Base-by-base conservation (phyloP, 2,329 filamentous ascomycete species). In the Akanthomyces muscarius region DNA sequence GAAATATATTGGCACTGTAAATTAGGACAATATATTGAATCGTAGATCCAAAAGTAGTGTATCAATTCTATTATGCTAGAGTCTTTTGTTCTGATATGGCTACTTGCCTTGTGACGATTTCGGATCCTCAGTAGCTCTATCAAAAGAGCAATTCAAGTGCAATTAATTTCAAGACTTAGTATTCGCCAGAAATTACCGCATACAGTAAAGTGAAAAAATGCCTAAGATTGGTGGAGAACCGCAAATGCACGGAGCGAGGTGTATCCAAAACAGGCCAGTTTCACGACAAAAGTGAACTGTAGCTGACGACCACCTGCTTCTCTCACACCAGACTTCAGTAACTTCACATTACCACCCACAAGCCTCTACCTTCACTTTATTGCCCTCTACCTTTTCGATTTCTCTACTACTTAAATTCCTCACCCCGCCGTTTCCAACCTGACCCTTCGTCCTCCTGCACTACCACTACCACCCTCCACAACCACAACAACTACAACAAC, bases 141-240 rank as follows among this genome's bases (percentile, higher is more conserved):
- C 21, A 33, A 33, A 52, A 41, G 13, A 14, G 14, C 11, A 36
- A 21, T 10, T 11, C 18, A 13, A 2, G 16, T 10, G 4, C 3
- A 48, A 6, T n/a, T 3, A 48, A 38, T 25, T 18, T 8, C 25
- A 38, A 38, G n/a, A n/a, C n/a, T n/a, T n/a, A 14, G 8, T 23
- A 25, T n/a, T 58, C 55, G 55, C 28, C n/a, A 48, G 30, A 2
- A 38, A 58, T 58, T 58, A 23, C 55, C 30, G n/a, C 14, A 58
- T 48, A 3, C 13, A 38, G 55, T 47, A 6, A 58, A 48, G 30
- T 57, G 11, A 1, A 6, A 6, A 47, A 18, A 2, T 5, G 18
- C 28, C 5, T 2, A 13, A 14, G 1, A 11, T 7, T 47, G 28
- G 42, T 48, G 44, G 44, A 5, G 55, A 38, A 4, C 7, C 25